Evolutionary conservation across 2,329 filamentous ascomycete genomes (phyloP).

Genomic region (Akanthomyces muscarius): DNA sequence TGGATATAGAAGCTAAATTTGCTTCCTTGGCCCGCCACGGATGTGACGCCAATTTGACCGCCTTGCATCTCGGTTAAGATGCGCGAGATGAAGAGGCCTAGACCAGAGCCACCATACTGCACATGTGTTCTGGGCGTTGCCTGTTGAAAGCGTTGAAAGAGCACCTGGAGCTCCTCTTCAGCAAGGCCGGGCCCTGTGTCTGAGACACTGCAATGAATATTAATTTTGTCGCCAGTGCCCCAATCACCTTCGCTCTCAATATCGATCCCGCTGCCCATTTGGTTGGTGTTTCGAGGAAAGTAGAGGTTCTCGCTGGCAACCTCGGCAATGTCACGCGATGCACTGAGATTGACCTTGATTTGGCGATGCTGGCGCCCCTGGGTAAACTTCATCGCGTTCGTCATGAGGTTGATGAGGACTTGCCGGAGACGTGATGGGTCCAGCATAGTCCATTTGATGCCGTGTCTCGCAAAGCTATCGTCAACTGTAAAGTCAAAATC

Average conservation of each 20-base stretch:
- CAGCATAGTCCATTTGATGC: conserved; percentile 67
- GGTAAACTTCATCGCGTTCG: conserved; percentile 63
- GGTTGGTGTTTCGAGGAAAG: conserved; percentile 43
- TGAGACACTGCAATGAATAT: conserved; percentile 66
- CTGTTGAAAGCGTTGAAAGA: conserved; percentile 67
- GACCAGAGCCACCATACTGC: conserved; percentile 66
- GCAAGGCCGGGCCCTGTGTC: conserved; percentile 67
- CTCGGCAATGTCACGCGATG: conserved; percentile 50
- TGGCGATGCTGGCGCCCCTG: conserved; percentile 54
- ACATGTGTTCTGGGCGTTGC: conserved; percentile 66
- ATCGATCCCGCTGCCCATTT: conserved; percentile 33
- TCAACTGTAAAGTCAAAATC: conserved; percentile 66
- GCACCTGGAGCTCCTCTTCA: conserved; percentile 60
- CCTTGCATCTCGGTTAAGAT: conserved; percentile 74
- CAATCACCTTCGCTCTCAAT: conserved; percentile 58
- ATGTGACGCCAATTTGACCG: conserved; percentile 70
- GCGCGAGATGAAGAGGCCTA: conserved; percentile 72
- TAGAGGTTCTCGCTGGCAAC: conserved; percentile 40
- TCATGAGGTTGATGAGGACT: conserved; percentile 72
- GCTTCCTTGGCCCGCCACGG: conserved; percentile 63
- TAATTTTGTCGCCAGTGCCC: conserved; percentile 68
- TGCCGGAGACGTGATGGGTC: conserved; percentile 73
- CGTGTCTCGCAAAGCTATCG: conserved; percentile 60
- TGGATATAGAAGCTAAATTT: conserved; percentile 76
- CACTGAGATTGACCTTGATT: conserved; percentile 63